Conservation (phyloP, 2,329 filamentous ascomycete genomes). For the Pseudofabraea citricarpa region DNA sequence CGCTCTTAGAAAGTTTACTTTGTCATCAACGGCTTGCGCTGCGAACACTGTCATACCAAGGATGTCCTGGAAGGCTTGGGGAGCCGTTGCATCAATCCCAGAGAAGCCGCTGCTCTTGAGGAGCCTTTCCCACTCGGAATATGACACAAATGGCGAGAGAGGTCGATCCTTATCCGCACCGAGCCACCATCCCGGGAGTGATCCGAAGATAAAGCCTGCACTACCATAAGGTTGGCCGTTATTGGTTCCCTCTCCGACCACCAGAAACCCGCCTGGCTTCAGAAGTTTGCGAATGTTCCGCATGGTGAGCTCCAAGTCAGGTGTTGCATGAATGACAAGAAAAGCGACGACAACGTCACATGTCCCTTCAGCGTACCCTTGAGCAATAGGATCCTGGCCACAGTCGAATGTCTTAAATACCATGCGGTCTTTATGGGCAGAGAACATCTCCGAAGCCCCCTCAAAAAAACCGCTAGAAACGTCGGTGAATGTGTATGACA, state of each 20-base stretch:
- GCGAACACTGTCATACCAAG: conserved; percentile 18
- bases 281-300: conserved; percentile 32
- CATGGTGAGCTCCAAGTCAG: conserved; percentile 19
- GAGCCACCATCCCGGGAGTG: conserved; percentile 3
- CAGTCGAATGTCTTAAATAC: conserved; percentile 31
- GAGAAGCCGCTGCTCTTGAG: conserved; percentile 20
- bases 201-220: conserved; percentile 1
- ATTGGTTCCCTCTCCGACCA: conserved; percentile 36
- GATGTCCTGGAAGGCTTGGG: conserved; percentile 1
- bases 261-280: conserved; percentile 39
- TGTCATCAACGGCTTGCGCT: conserved; percentile 29
- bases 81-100: conserved; percentile 20
- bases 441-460: conserved; percentile 22
- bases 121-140: conserved; percentile 15
- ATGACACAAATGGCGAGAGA: not conserved
- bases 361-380: conserved; percentile 26
- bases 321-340: conserved; percentile 35
- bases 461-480: conserved; percentile 30
- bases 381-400: conserved; percentile 19
- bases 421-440: conserved; percentile 18
- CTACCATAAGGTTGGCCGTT: not conserved
- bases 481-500: conserved; percentile 19
- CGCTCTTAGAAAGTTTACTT: conserved; percentile 21
- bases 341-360: conserved; percentile 38
- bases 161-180: not conserved